Percentiles rank a stretch among this genome's conserved stretches.
Conservation (phyloP, 2,329 filamentous ascomycete genomes). For the Chalaropsis ovoidea region DNA sequence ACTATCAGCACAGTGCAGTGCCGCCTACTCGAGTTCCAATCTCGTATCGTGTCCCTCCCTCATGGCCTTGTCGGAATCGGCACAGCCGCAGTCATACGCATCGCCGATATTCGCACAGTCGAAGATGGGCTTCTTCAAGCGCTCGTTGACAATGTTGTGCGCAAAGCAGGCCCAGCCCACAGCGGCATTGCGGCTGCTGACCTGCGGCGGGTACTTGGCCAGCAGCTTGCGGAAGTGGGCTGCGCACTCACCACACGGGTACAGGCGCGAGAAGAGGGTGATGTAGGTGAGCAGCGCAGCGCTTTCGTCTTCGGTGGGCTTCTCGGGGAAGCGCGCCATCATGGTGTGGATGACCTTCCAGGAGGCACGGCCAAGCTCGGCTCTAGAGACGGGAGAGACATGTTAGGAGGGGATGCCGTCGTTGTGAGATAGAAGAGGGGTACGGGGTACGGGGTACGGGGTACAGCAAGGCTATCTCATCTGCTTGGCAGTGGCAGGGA, state of each 20-base stretch:
- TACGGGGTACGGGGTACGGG: background rate
- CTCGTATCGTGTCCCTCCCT: constrained; percentile 30
- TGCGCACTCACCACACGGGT: constrained; percentile 61
- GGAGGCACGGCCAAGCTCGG: constrained; percentile 56
- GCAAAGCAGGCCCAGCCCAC: constrained; percentile 59
- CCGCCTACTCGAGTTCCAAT: constrained; percentile 28
- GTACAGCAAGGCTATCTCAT: background rate
- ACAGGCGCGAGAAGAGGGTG: constrained; percentile 56
- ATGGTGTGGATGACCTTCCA: constrained; percentile 64
- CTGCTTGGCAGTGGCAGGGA: background rate
- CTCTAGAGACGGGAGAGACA: constrained; percentile 33
- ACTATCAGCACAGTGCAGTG: too few species aligned
- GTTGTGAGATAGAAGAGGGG: constrained; percentile 1
- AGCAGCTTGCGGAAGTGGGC: constrained; percentile 55
- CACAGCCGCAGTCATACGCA: constrained; percentile 62
- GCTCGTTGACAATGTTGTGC: constrained; percentile 57
- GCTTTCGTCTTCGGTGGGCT: constrained; percentile 52
- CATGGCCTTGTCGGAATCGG: constrained; percentile 48
- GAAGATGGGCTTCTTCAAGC: constrained; percentile 51
- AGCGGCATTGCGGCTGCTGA: constrained; percentile 51
- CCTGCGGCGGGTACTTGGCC: constrained; percentile 54
- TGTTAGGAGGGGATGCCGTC: constrained; percentile 18
- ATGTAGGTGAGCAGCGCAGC: constrained; percentile 55
- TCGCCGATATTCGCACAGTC: constrained; percentile 59
- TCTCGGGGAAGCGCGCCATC: constrained; percentile 58